These are phyloP conservation scores for Oryza nivara DNA, from an alignment of 176 grass and related monocot genomes.

Conservation along the genomic window DNA sequence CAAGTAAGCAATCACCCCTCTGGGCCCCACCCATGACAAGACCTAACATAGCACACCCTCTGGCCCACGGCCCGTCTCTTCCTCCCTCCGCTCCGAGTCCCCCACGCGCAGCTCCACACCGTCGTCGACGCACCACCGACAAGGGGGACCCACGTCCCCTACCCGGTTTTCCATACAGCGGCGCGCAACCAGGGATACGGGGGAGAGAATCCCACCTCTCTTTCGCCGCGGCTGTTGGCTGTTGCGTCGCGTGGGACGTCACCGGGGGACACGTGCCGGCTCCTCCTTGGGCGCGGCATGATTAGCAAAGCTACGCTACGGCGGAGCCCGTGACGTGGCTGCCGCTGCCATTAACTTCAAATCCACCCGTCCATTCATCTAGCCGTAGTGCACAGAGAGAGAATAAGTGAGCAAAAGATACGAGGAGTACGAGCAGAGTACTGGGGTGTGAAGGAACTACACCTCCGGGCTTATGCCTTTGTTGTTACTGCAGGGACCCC, in stretches of 20 bases:
- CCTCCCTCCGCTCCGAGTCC: neutral
- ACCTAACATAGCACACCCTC: constrained; percentile 46
- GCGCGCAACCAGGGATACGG: neutral
- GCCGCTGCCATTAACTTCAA: neutral
- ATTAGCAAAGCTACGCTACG: constrained; percentile 4
- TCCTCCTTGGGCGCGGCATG: neutral
- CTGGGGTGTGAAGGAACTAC: constrained; percentile 35
- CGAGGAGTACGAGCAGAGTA: constrained; percentile 12
- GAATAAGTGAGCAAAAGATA: constrained; percentile 7
- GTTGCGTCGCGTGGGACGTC: neutral
- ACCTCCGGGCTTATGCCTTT: constrained; percentile 35
- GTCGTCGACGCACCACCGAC: neutral
- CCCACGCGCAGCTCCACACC: neutral
- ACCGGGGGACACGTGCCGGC: neutral
- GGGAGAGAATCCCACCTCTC: neutral
- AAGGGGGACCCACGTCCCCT: neutral
- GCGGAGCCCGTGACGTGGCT: constrained; percentile 10
- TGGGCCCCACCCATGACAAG: constrained; percentile 28
- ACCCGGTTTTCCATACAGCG: neutral
- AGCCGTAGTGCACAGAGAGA: neutral
- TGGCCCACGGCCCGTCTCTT: constrained; percentile 14
- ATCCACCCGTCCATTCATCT: neutral
- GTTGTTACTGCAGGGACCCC: constrained; percentile 13
- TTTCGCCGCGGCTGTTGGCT: neutral
- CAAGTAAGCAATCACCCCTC: constrained; percentile 23